phyloP scores from a whole-genome alignment of 768 basidiomycete species.

The Macrolepiota fuliginosa region DNA sequence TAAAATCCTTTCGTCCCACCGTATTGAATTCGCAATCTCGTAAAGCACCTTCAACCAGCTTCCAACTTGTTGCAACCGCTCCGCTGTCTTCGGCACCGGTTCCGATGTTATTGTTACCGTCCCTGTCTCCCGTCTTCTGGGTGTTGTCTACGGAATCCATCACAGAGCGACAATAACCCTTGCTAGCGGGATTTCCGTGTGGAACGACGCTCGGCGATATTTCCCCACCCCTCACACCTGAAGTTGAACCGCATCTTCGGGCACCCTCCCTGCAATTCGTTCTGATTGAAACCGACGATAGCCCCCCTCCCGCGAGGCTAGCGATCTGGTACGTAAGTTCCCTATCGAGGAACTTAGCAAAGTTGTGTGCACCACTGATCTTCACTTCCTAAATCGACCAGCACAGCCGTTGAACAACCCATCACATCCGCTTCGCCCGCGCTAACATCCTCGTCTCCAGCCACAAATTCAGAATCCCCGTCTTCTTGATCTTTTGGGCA shows the following conservation, averaged over 20 bases:
- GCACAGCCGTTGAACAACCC: not conserved
- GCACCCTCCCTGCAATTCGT: not conserved
- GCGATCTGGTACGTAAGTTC: not conserved
- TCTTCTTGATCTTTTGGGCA: not conserved
- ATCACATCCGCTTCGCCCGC: not conserved
- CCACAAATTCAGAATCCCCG: not conserved
- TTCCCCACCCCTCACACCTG: not conserved
- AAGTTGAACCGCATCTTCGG: not conserved
- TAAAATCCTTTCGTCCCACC: not conserved
- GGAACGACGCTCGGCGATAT: not conserved
- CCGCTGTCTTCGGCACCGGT: not conserved
- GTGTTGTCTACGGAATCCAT: not conserved
- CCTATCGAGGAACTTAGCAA: not conserved
- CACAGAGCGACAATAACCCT: not conserved
- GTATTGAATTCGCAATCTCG: not conserved
- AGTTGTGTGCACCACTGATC: not conserved
- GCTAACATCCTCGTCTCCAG: not conserved
- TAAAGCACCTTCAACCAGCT: not conserved
- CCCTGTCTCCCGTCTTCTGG: not conserved
- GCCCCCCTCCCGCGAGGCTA: not conserved
- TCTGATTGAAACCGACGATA: not conserved
- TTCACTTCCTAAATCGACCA: not conserved
- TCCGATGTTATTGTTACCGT: not conserved
- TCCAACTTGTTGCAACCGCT: not conserved
- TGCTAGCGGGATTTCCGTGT: not conserved